Conservation (phyloP, 805 yeast species). For the Wickerhamiella spandovensis region DNA sequence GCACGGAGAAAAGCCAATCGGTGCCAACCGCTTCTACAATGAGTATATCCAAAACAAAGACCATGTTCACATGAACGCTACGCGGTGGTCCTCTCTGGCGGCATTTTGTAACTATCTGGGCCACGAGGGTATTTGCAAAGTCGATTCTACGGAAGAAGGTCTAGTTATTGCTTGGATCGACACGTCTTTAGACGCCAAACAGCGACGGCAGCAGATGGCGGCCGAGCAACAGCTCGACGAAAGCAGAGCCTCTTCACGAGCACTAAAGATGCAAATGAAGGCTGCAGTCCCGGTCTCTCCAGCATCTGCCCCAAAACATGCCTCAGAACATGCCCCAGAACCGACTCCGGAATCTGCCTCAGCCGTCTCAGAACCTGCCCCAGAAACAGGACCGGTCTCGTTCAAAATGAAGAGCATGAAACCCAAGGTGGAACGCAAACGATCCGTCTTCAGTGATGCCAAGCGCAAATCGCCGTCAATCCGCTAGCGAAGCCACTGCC, state of each 20-base stretch:
- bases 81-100: constrained; percentile 61
- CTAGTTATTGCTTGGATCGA: constrained; percentile 41
- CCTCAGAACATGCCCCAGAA: not conserved
- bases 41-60: constrained; percentile 72
- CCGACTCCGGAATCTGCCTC: too few species aligned
- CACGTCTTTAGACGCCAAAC: not conserved
- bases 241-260: not conserved
- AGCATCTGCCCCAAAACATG: not conserved
- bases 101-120: constrained; percentile 53
- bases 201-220: not conserved
- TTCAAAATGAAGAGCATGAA: not conserved
- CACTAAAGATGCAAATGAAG: not conserved
- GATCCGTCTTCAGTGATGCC: not conserved
- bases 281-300: not conserved
- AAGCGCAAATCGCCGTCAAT: not conserved
- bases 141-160: constrained; percentile 31
- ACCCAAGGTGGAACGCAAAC: not conserved
- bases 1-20: constrained; percentile 72
- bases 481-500: too few species aligned
- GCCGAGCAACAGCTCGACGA: not conserved
- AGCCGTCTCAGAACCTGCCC: not conserved
- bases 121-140: constrained; percentile 40
- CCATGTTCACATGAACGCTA: constrained; percentile 85
- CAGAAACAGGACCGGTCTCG: not conserved
- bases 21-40: constrained; percentile 79